phyloP scores from a whole-genome alignment of 768 basidiomycete species.

The Mycena galericulata region DNA sequence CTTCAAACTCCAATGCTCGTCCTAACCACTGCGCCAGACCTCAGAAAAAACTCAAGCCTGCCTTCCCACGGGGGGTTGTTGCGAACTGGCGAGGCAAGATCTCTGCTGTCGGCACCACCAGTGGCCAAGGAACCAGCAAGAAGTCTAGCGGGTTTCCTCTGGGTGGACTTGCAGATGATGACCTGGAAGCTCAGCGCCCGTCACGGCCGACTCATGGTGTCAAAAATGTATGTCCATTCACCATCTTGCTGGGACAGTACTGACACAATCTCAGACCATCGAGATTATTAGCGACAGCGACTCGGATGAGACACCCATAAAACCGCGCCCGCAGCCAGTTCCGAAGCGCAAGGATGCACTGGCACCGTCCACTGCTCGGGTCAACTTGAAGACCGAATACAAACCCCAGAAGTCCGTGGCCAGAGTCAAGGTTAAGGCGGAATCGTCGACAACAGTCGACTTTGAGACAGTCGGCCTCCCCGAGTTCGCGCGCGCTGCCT shows the following conservation, averaged over 20 bases:
- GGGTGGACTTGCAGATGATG: neutral
- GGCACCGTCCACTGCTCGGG: too few species aligned
- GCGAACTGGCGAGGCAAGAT: neutral
- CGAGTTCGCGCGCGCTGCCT: neutral
- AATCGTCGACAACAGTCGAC: neutral
- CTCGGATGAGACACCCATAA: neutral
- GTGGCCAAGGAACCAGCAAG: neutral
- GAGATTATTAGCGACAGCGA: neutral
- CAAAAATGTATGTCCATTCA: neutral
- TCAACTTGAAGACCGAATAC: neutral
- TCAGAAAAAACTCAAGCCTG: neutral
- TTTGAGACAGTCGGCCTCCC: neutral
- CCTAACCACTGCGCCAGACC: neutral
- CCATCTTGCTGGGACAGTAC: neutral
- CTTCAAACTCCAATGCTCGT: too few species aligned
- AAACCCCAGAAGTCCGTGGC: neutral
- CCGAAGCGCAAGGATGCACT: too few species aligned
- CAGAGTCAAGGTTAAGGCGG: neutral
- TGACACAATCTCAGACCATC: neutral
- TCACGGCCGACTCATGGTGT: neutral
- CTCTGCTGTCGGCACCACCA: neutral
- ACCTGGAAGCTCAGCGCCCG: neutral
- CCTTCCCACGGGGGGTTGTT: neutral
- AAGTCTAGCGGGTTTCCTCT: neutral
- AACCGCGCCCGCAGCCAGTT: too few species aligned